Percentiles rank a stretch among this genome's conserved stretches.
Evolutionary conservation across 2,329 filamentous ascomycete genomes (phyloP).

Genomic region (Verruconis gallopava): DNA sequence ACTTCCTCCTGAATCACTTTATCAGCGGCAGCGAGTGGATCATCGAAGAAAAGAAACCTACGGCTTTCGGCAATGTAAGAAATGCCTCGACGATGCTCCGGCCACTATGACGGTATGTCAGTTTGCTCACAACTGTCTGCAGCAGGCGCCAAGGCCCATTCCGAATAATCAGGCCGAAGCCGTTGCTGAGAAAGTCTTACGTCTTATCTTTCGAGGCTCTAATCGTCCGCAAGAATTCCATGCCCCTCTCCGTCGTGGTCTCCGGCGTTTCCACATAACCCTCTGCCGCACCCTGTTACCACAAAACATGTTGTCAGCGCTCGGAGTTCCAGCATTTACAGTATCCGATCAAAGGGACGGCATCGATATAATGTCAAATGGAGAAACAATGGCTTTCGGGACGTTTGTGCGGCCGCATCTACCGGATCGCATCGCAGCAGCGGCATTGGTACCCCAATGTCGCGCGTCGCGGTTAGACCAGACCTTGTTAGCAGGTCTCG

Average conservation of each 20-base stretch:
- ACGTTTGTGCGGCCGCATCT: neutral
- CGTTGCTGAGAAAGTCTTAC: constrained; percentile 37
- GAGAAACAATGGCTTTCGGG: neutral
- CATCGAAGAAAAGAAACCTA: neutral
- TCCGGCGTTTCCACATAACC: constrained; percentile 43
- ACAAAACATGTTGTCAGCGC: neutral
- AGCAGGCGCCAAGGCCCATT: neutral
- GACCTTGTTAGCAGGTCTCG: neutral
- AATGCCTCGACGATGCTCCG: constrained; percentile 65
- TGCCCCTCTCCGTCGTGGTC: constrained; percentile 57
- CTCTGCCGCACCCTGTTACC: constrained; percentile 3
- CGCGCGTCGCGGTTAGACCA: neutral
- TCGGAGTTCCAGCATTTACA: neutral
- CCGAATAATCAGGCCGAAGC: constrained; percentile 7
- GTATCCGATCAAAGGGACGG: too few species aligned
- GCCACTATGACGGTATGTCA: constrained; percentile 39
- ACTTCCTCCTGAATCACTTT: constrained; percentile 40
- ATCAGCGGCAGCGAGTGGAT: constrained; percentile 1
- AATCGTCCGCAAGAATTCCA: constrained; percentile 62
- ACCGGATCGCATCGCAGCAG: too few species aligned
- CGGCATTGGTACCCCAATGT: neutral
- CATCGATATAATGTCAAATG: neutral
- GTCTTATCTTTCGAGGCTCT: constrained; percentile 69
- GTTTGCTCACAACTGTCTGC: constrained; percentile 4
- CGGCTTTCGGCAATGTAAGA: constrained; percentile 49